phyloP scores from a whole-genome alignment of 139 green algal genomes.

The Micromonas pusilla region DNA sequence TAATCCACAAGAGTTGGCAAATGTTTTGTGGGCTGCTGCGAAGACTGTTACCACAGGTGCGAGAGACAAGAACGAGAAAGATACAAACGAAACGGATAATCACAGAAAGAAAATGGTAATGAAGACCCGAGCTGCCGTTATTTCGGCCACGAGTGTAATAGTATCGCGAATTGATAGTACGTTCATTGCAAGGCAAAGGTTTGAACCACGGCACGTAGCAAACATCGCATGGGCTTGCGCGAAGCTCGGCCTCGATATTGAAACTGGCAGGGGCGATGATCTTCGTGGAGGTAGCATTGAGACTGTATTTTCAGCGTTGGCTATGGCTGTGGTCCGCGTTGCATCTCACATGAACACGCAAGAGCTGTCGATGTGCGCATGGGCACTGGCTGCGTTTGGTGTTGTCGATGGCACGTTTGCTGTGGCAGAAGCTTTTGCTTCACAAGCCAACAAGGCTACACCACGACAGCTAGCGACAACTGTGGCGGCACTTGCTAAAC shows the following conservation, averaged over 20 bases:
- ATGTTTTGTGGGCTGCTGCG: neutral
- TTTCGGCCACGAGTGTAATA: neutral
- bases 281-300: too few relatives aligned
- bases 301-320: too few relatives aligned
- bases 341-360: slow-evolving; percentile 9
- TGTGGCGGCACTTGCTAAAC: too few relatives aligned
- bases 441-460: neutral
- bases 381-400: neutral
- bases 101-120: too few relatives aligned
- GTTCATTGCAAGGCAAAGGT: neutral
- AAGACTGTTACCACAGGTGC: too few relatives aligned
- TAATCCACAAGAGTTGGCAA: neutral
- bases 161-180: neutral
- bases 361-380: slow-evolving; percentile 15
- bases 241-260: slow-evolving; percentile 2
- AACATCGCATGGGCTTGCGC: slow-evolving; percentile 17
- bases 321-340: too few relatives aligned
- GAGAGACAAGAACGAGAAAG: too few relatives aligned
- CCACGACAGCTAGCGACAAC: slow-evolving; percentile 11
- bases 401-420: neutral
- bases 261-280: neutral
- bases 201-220: slow-evolving; percentile 10
- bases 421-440: neutral
- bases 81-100: too few relatives aligned
- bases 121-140: too few relatives aligned